A percentile compares a stretch with the other conserved stretches of the same genome.
Conservation (phyloP, 1,284 basidiomycete genomes). For the Polyporus tsugae region DNA sequence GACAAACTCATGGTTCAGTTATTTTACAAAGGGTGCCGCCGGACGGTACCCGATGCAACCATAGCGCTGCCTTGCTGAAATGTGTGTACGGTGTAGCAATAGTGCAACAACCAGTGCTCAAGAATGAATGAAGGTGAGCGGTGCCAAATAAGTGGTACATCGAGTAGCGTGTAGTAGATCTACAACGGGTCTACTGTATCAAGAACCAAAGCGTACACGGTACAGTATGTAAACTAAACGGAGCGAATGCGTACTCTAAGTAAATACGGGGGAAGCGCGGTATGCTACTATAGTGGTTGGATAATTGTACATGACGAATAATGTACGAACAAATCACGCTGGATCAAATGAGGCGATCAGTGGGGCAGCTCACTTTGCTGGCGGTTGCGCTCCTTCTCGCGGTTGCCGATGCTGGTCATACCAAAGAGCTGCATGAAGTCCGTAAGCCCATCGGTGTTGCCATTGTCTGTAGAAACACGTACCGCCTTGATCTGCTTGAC, state of each 20-base stretch:
- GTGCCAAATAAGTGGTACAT: background rate
- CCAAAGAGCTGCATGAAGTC: slow-evolving; percentile 2
- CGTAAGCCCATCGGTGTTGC: background rate
- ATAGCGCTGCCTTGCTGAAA: background rate
- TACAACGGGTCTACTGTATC: background rate
- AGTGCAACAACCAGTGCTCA: background rate
- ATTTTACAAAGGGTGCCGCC: background rate
- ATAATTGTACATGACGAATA: slow-evolving; percentile 4
- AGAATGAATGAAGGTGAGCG: background rate
- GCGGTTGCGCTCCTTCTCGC: slow-evolving; percentile 4
- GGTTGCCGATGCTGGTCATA: slow-evolving; percentile 6
- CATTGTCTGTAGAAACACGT: slow-evolving; percentile 22
- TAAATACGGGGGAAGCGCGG: background rate
- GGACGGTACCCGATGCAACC: background rate
- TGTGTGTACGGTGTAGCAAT: background rate
- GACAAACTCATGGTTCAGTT: background rate
- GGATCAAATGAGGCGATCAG: background rate
- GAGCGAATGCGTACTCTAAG: background rate
- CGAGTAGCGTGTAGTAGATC: background rate
- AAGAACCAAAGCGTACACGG: background rate
- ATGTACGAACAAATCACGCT: background rate
- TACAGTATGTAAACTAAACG: slow-evolving; percentile 2
- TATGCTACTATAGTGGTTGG: background rate
- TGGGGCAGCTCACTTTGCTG: background rate
- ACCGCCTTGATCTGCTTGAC: slow-evolving; percentile 67